Base-by-base conservation (phyloP, 352 stramenopile species). In the Phytophthora vignae region DNA sequence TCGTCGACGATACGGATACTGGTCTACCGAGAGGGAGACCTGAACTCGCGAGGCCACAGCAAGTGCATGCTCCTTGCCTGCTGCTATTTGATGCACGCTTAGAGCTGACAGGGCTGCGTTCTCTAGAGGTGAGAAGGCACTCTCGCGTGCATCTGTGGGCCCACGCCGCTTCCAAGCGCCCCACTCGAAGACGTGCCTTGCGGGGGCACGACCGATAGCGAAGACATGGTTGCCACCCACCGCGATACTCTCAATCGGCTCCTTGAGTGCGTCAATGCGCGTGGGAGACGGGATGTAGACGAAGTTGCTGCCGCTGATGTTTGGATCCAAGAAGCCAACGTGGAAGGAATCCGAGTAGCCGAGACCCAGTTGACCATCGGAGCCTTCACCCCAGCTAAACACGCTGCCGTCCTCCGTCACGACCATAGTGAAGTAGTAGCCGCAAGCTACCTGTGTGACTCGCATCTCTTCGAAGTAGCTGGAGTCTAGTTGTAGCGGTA, bases 401-500 rank as follows among this genome's bases (percentile, higher is more conserved):
- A 93, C 79, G 21, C 78, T 88, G 3, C 83, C 87, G 46, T 94
- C 89, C 44, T 92, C 86, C n/a, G 83, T 84, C 40, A 95, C 60
- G 8, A 77, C 85, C 17, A 94, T 22, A 1, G 78, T 91, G 59
- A 92, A 93, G 60, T 92, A 93, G 59, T 91, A 86, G 0, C 87
- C 87, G 40, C 89, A 95, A 8, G 82, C 81, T n/a, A 95, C 65
- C 64, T 93, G 78, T 10, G 79, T 69, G 36, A 93, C 79, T 17
- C 78, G 77, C 82, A 92, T 91, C 40, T 92, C 87, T 50, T 92
- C 87, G 19, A 94, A 91, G 63, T 79, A 86, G 64, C 83, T 91
- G 8, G 78, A 80, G 69, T 94, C 84, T 19, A 94, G 64, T 55
- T 90, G 82, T n/a, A 92, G 68, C 1, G 87, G 87, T 6, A 94